Conservation (phyloP, 805 yeast species). For the Metschnikowia henanensis region DNA sequence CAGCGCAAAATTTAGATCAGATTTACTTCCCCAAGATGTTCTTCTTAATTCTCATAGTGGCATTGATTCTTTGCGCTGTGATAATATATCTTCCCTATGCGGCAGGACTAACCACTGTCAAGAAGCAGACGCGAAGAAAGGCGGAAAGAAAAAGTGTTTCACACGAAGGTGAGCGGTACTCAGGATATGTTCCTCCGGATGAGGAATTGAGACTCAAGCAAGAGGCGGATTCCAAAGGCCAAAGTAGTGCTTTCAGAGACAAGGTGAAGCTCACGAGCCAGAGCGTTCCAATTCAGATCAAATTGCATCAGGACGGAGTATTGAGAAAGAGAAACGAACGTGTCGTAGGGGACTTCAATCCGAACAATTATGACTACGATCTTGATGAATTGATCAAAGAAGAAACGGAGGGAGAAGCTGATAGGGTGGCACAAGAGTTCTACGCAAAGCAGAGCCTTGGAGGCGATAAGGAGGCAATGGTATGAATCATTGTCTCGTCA, state of each 20-base stretch:
- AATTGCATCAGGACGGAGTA: slow-evolving; percentile 24
- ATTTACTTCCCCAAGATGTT: slow-evolving; percentile 29
- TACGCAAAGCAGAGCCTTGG: slow-evolving; percentile 15
- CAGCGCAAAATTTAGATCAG: neutral
- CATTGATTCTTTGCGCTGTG: slow-evolving; percentile 42
- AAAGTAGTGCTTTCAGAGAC: slow-evolving; percentile 27
- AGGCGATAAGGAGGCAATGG: slow-evolving; percentile 20
- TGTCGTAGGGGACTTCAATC: slow-evolving; percentile 36
- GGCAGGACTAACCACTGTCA: slow-evolving; percentile 49
- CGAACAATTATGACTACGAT: slow-evolving; percentile 45
- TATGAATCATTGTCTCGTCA: slow-evolving; percentile 2
- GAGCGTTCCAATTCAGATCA: slow-evolving; percentile 38
- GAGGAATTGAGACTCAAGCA: slow-evolving; percentile 23
- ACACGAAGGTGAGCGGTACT: slow-evolving; percentile 13
- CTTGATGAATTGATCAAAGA: slow-evolving; percentile 44
- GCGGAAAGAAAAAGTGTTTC: slow-evolving; percentile 6
- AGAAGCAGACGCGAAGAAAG: slow-evolving; percentile 24
- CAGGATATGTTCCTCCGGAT: slow-evolving; percentile 44
- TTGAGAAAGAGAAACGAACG: slow-evolving; percentile 35
- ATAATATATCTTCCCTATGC: slow-evolving; percentile 47
- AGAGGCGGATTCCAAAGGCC: slow-evolving; percentile 12
- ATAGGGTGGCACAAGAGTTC: slow-evolving; percentile 9
- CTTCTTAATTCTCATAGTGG: slow-evolving; percentile 36
- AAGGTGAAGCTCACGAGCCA: slow-evolving; percentile 33
- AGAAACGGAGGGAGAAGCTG: slow-evolving; percentile 26